These are phyloP conservation scores for Trichosporon sp. DNA, from an alignment of 1,284 basidiomycete genomes.

Conservation along the genomic window DNA sequence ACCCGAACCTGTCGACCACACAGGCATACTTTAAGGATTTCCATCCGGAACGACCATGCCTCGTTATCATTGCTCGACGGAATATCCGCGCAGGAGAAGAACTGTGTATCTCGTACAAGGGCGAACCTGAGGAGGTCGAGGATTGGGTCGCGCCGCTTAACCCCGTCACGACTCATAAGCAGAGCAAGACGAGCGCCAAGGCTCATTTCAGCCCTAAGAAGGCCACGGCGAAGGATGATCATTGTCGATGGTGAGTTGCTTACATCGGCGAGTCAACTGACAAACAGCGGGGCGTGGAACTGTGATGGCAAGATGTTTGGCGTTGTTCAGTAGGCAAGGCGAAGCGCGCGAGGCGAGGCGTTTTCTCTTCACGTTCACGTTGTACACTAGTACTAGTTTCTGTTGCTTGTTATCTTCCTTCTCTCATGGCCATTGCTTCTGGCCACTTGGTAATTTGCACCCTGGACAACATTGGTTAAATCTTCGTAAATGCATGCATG, in stretches of 20 bases:
- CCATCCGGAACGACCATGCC: conserved; percentile 50
- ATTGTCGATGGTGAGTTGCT: conserved; percentile 2
- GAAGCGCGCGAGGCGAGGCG: too few relatives aligned
- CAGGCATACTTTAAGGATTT: conserved; percentile 56
- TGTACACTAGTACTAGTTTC: too few relatives aligned
- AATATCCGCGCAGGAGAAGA: conserved; percentile 66
- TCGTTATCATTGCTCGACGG: conserved; percentile 64
- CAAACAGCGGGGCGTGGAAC: conserved; percentile 18
- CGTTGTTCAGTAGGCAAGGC: not conserved
- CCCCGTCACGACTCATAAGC: not conserved
- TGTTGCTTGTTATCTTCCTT: too few relatives aligned
- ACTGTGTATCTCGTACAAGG: conserved; percentile 73
- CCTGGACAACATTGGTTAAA: not conserved
- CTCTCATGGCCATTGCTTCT: too few relatives aligned
- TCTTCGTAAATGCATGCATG: not conserved
- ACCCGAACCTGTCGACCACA: conserved; percentile 71
- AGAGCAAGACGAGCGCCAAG: conserved; percentile 19
- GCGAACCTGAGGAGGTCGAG: conserved; percentile 37
- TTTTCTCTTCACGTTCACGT: too few relatives aligned
- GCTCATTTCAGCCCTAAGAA: conserved; percentile 16
- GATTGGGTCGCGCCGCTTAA: not conserved
- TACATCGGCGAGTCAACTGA: not conserved
- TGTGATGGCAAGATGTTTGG: conserved; percentile 30
- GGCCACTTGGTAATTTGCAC: too few relatives aligned
- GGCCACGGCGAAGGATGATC: conserved; percentile 3